Evolutionary conservation across 164 flowering plant genomes (phyloP).

Genomic region (Kingdonia uniflora): DNA sequence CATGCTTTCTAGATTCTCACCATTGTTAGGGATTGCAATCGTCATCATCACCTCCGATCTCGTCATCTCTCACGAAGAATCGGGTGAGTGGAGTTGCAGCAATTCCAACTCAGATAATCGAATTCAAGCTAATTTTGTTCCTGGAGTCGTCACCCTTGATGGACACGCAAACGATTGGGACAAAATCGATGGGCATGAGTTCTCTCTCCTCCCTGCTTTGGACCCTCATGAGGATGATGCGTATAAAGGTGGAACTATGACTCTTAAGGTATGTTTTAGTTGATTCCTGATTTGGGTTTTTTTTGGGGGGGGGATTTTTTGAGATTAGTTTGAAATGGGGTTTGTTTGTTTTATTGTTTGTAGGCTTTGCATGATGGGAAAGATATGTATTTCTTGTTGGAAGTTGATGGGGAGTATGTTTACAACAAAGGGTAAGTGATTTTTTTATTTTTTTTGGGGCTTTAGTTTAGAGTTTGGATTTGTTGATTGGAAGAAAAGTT

Average conservation of each 20-base stretch:
- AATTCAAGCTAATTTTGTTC: constrained; percentile 49
- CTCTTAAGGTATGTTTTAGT: constrained; percentile 53
- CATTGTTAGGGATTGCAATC: neutral
- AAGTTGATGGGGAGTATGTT: constrained; percentile 76
- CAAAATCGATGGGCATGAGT: constrained; percentile 64
- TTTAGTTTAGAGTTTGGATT: neutral
- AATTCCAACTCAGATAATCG: constrained; percentile 41
- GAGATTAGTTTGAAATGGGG: neutral
- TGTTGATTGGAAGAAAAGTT: neutral
- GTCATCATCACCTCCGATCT: constrained; percentile 4
- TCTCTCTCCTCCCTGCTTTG: constrained; percentile 80
- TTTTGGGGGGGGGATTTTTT: neutral
- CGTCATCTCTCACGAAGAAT: constrained; percentile 58
- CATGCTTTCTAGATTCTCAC: neutral
- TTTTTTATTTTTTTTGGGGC: neutral
- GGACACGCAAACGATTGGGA: constrained; percentile 83
- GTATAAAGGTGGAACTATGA: constrained; percentile 68
- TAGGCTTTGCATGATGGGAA: constrained; percentile 89
- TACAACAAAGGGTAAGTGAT: constrained; percentile 67
- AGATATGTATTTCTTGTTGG: constrained; percentile 35
- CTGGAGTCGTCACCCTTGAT: constrained; percentile 71
- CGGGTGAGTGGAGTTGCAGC: constrained; percentile 64
- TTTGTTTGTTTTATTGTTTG: constrained; percentile 10
- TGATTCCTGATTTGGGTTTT: neutral
- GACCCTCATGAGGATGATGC: constrained; percentile 79